These are phyloP conservation scores for Porodaedalea pini DNA, from an alignment of 1,284 basidiomycete species.

Conservation along the genomic window DNA sequence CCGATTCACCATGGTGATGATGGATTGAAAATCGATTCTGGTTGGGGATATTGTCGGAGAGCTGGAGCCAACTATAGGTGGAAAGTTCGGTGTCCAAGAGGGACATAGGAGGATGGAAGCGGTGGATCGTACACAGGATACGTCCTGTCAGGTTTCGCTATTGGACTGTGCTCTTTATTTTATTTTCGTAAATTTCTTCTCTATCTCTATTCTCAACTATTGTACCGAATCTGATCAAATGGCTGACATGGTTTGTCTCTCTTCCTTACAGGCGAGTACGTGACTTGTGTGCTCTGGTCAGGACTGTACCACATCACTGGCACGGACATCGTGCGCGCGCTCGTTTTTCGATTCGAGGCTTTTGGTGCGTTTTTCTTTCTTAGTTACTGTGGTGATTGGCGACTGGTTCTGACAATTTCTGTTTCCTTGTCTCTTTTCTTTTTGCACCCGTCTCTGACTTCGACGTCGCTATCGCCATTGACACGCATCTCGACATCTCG, in stretches of 20 bases:
- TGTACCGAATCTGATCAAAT: background rate
- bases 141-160: too few species aligned
- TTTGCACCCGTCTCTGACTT: background rate
- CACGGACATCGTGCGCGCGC: constrained; percentile 47
- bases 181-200: background rate
- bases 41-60: background rate
- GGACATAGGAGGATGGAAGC: too few species aligned
- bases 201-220: background rate
- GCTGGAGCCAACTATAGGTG: background rate
- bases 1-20: too few species aligned
- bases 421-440: background rate
- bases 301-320: constrained; percentile 89
- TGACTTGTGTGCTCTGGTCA: constrained; percentile 87
- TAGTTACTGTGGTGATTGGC: constrained; percentile 31
- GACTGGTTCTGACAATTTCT: background rate
- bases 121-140: too few species aligned
- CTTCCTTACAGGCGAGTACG: constrained; percentile 82
- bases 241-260: constrained; percentile 39
- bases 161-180: background rate
- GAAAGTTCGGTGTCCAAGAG: background rate
- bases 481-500: background rate
- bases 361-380: constrained; percentile 43
- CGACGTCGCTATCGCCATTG: background rate
- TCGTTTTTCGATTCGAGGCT: constrained; percentile 72
- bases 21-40: background rate